Evolutionary conservation across 495 filamentous ascomycete species (phyloP), one percentile per base, ranked within the genome.

Genomic region (Xylaria venustula): DNA sequence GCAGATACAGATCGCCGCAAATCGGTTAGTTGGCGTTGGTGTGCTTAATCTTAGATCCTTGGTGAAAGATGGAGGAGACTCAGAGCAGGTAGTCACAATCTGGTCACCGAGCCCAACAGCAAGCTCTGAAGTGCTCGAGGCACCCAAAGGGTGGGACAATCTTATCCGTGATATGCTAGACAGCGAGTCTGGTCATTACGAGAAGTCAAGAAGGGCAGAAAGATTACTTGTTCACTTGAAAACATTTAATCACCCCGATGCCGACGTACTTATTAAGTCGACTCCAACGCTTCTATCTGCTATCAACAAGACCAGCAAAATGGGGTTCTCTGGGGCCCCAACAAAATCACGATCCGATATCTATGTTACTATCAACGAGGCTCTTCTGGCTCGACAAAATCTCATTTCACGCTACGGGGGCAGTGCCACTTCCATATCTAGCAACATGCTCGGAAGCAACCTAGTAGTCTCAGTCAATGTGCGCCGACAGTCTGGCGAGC

Each of bases 241-340:
- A 60, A 80, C 90, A 5, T 97, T 97, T 70, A 79, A 82, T 23
- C 78, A 83, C 57, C 79, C 87, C 6, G 92, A 97, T 65, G 84
- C 90, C 0, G 92, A 92, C 64, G 78, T 74, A 2, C 82, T 99
- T 28, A 87, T 98, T 59, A 87, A 87, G 60, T 84, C 87, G 46
- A 97, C 93, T 14, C 95, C 93, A 8, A 98, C 94, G 0, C 76
- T 95, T 5, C 84, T 98, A 36, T 90, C 95, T 54, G 85, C 87
- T 42, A 83, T 97, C 58, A 81, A 81, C 60, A 87, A 87, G 64
- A 93, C 92, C 6, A 84, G 81, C 62, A 92, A 93, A 71, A 92
- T 97, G 66, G 93, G 92, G n/a, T 99, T 99, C 74, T 88, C 94
- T 2, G 92, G 92, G 19, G 93, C 92, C 7, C 94, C 94, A 1